Evolutionary conservation across 192 early-diverging fungal species (phyloP), one percentile per base, ranked within the genome.

Genomic region (Mortierella antarctica): DNA sequence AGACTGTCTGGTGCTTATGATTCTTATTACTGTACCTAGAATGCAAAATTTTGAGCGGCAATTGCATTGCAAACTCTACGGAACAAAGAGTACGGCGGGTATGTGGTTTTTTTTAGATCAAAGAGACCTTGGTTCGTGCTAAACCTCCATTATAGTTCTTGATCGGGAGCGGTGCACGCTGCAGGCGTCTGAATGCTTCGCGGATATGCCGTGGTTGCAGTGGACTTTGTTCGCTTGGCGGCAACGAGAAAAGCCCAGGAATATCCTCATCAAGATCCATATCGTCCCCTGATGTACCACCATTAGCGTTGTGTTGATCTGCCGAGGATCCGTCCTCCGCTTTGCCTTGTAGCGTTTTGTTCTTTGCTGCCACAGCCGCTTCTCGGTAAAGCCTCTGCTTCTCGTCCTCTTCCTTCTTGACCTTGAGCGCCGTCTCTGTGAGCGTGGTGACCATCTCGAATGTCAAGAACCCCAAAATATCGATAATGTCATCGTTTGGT

Each of bases 391-490:
- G 51, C 8, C 76, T 64, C 31, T 79, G 76, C 57, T 79, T 79
- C 49, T 79, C 76, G 23, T 79, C 76, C 48, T 79, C 76, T 56
- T 79, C 93, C 45, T 84, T 82, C 70, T 95, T 95, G 56, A 93
- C 89, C n/a, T 86, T 78, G 63, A 98, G 86, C 2, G 93, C 96
- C 2, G 89, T 91, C 77, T 97, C 96, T 18, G 98, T 99, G 23
- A 99, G 80, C 17, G 88, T 93, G 12, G 92, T 91, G 7, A 99
- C 97, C 91, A 97, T 95, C 75, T 99, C 98, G 73, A 93, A 97
- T 0, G 93, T 94, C 44, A 99, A 83, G 74, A 99, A 99, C 11
- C 98, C 98, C 5, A 98, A 86, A 63, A 96, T 96, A 74, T 99
- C 98, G 74, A 98, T 94, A 54, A 99, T 94, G 65, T 99, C 96